Evolutionary conservation across 495 filamentous ascomycete species (phyloP).

Genomic region (Aspergillus steynii): DNA sequence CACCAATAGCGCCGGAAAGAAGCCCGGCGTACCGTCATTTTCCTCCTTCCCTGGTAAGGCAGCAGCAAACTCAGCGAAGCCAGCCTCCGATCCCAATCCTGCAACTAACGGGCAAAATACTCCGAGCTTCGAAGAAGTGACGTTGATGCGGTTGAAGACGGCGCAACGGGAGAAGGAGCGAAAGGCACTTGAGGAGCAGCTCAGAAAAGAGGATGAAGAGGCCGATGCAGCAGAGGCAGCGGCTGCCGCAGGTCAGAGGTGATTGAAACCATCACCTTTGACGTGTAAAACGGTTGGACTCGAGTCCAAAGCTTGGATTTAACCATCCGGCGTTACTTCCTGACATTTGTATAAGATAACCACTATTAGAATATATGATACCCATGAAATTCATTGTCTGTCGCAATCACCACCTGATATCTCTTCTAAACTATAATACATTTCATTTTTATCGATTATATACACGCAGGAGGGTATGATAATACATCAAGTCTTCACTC

Average conservation of each 20-base stretch:
- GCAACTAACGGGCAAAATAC: constrained; percentile 31
- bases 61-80: constrained; percentile 27
- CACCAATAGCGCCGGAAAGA: constrained; percentile 24
- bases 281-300: neutral
- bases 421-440: constrained; percentile 19
- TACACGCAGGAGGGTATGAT: constrained; percentile 27
- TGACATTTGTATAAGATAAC: constrained; percentile 2
- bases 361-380: constrained; percentile 20
- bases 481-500: constrained; percentile 18
- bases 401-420: neutral
- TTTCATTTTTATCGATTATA: constrained; percentile 16
- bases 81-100: constrained; percentile 29
- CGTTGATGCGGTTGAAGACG: constrained; percentile 61
- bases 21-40: constrained; percentile 49
- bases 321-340: neutral
- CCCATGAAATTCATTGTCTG: constrained; percentile 16
- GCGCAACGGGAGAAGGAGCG: constrained; percentile 57
- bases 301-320: neutral
- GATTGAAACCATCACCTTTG: neutral
- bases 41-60: constrained; percentile 46
- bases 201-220: constrained; percentile 51
- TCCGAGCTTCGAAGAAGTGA: constrained; percentile 59
- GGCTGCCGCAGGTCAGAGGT: neutral
- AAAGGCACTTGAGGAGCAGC: constrained; percentile 54
- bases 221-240: constrained; percentile 47